Base-by-base conservation (phyloP, 31 red algal genomes). In the Bonnemaisonia californica region DNA sequence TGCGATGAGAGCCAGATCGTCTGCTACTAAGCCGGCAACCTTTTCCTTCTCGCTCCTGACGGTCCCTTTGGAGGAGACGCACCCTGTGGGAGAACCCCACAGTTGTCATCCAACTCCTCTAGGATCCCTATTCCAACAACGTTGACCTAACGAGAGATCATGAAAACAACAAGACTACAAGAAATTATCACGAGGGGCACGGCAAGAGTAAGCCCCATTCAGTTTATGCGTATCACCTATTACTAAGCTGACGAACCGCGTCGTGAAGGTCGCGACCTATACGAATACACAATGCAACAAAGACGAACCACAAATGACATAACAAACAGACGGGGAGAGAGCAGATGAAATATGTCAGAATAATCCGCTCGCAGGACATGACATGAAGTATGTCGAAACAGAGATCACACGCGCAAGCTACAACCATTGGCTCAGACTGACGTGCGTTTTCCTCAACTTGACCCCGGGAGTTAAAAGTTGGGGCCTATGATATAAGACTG, bases 121-220 rank as follows among this genome's bases (percentile, higher is more conserved):
- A n/a, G n/a, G n/a, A n/a, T n/a, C n/a, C n/a, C n/a, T n/a, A n/a
- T n/a, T n/a, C n/a, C n/a, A n/a, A n/a, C n/a, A n/a, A n/a, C n/a
- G n/a, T n/a, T n/a, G n/a, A n/a, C n/a, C n/a, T n/a, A n/a, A n/a
- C n/a, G n/a, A n/a, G n/a, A n/a, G n/a, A n/a, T n/a, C n/a, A n/a
- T n/a, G n/a, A n/a, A n/a, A n/a, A n/a, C n/a, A n/a, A n/a, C n/a
- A 76, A 32, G 23, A 40, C 28, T 30, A 81, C 30, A 54, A 29
- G 71, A 13, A 32, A 23, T 24, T 66, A 70, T 84, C 80, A 80
- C 81, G 89, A 91, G 80, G 54, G 74, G 29, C 89, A 75, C 89
- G 74, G 73, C 63, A 81, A 85, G 89, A 91, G 89, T 91, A 85
- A 91, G 89, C 89, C 89, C 89, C 89, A 91, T 91, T 84, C 31